Evolutionary conservation across 169 alveolate species (phyloP).

Genomic region (Plasmodium reichenowi): DNA sequence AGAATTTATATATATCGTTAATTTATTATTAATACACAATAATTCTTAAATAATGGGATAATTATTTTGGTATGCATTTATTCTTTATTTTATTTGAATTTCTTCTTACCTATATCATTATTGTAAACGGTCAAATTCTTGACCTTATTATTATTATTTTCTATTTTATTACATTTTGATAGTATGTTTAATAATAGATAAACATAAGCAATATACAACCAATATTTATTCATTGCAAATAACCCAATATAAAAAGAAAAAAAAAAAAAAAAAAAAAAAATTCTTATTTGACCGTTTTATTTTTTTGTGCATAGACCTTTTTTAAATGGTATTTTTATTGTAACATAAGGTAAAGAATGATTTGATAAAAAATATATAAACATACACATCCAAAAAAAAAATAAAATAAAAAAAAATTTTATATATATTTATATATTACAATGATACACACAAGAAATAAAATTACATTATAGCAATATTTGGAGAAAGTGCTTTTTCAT

Average conservation of each 20-base stretch:
- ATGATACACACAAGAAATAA: too few species aligned
- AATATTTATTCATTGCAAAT: constrained; percentile 64
- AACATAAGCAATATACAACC: constrained; percentile 38
- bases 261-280: background rate
- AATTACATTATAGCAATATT: too few species aligned
- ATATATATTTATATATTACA: too few species aligned
- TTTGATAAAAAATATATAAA: background rate
- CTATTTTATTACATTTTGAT: constrained; percentile 52
- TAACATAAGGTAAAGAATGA: constrained; percentile 18
- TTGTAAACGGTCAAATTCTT: constrained; percentile 2
- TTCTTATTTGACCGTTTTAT: constrained; percentile 18
- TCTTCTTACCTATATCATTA: constrained; percentile 30
- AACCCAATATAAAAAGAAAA: too few species aligned
- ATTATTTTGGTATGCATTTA: too few species aligned
- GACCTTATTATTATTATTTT: constrained; percentile 10
- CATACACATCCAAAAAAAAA: background rate
- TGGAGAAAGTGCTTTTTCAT: too few species aligned
- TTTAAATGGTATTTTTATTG: constrained; percentile 15
- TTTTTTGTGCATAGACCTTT: constrained; percentile 16
- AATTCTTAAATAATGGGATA: too few species aligned
- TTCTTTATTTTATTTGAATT: background rate
- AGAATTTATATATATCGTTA: too few species aligned
- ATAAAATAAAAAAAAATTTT: background rate
- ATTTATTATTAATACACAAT: too few species aligned
- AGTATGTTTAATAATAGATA: constrained; percentile 19